Base-by-base conservation (phyloP, 2,329 filamentous ascomycete species). In the Ascochyta rabiei region DNA sequence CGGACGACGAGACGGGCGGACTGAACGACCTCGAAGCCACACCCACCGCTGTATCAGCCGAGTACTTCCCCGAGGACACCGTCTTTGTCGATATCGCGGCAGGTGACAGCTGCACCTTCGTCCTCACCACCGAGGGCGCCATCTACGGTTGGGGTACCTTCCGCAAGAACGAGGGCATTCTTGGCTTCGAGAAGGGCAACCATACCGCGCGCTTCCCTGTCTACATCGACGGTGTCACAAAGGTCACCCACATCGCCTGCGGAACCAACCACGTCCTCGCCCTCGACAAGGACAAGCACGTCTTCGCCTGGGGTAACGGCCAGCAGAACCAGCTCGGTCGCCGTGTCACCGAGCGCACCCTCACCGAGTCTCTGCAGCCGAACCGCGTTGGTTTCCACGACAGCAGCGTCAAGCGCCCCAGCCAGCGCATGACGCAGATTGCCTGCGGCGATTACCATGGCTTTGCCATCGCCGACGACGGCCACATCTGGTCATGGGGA, bases 61-160 rank as follows among this genome's bases (percentile, higher is more conserved):
- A 84, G 28, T 71, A 80, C 39, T 86, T 91, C 63, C 81, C 84
- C 4, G 79, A 84, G 38, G 84, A 82, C 41, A 88, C 87, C 40
- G 79, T 82, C 46, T 90, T 86, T 55, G 82, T 84, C 18, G 85
- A 90, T 68, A 80, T 93, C 53, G 84, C 84, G 37, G 89, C 89
- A 30, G 86, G 86, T 46, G 89, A 93, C 76, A 91, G 86, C 69
- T 85, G 87, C 40, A 89, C 86, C 2, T 92, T 93, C 73, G 89
- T 84, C 9, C 80, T 95, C 30, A 93, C 90, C 10, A 84, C 86
- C 40, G 86, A 89, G 55, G 90, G 90, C 16, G 81, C 84, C 45
- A 87, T 95, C 26, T 95, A 91, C 67, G 90, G 90, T 55, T 95
- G 90, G 89, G 90, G 90, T 34, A 91, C 89, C 12, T 95, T 95